Evolutionary conservation across 805 yeast species (phyloP).

Genomic region (Cyberlindnera maritima): DNA sequence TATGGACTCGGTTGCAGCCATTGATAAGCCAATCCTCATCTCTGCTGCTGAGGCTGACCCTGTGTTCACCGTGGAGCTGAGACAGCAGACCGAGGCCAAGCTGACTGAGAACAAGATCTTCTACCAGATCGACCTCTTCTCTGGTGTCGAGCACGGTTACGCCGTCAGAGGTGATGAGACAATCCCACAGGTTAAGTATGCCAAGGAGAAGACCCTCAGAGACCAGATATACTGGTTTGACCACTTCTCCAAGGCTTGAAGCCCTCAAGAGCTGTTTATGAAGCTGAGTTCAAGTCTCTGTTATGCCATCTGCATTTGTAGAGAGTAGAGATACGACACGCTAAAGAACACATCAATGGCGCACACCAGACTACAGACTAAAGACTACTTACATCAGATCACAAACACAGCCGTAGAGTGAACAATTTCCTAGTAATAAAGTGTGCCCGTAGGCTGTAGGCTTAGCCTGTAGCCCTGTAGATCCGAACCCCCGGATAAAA

Average conservation of each 20-base stretch:
- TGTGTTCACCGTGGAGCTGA: conserved; percentile 59
- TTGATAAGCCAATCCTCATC: conserved; percentile 54
- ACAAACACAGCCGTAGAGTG: too few relatives aligned
- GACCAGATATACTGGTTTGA: conserved; percentile 31
- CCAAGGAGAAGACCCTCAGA: conserved; percentile 59
- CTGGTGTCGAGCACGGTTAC: conserved; percentile 72
- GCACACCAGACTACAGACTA: too few relatives aligned
- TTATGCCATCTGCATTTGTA: too few relatives aligned
- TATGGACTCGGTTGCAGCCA: conserved; percentile 57
- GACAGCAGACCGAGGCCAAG: conserved; percentile 57
- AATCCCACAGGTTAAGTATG: conserved; percentile 51
- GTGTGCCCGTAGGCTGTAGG: too few relatives aligned
- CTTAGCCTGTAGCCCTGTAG: too few relatives aligned
- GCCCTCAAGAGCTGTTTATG: too few relatives aligned
- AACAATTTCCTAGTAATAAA: too few relatives aligned
- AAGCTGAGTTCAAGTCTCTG: too few relatives aligned
- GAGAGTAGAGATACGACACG: too few relatives aligned
- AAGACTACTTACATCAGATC: too few relatives aligned
- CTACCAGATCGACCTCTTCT: conserved; percentile 59
- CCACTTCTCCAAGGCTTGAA: conserved; percentile 3
- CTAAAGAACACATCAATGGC: too few relatives aligned
- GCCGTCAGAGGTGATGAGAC: conserved; percentile 72
- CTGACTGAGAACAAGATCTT: conserved; percentile 49
- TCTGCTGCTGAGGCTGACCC: conserved; percentile 72
- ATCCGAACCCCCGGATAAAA: too few relatives aligned